Evolutionary conservation across 148 eudicot genomes (phyloP).

Genomic region (Persicaria maculosa): DNA sequence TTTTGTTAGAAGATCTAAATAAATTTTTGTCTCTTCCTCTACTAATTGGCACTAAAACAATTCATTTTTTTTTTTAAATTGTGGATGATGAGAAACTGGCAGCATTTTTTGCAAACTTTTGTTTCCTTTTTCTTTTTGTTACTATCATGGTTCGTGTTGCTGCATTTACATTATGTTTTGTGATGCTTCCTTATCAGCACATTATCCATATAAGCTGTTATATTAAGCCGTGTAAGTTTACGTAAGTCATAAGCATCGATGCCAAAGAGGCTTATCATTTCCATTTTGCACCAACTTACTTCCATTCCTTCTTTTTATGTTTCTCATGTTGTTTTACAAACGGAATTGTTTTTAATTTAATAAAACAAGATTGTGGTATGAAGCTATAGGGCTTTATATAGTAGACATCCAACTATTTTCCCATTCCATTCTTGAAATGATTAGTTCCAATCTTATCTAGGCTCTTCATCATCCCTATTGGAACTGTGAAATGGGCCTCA

Average conservation of each 20-base stretch:
- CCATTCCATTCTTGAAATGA: neutral
- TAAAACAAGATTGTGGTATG: neutral
- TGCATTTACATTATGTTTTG: too few relatives aligned
- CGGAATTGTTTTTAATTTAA: neutral
- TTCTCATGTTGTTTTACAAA: neutral
- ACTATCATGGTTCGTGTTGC: too few relatives aligned
- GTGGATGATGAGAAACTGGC: neutral
- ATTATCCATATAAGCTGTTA: too few relatives aligned
- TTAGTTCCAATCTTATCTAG: too few relatives aligned
- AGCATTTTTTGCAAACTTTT: neutral
- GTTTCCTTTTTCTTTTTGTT: too few relatives aligned
- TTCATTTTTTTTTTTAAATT: neutral
- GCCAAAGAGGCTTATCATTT: too few relatives aligned
- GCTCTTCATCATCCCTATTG: too few relatives aligned
- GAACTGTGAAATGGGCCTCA: too few relatives aligned
- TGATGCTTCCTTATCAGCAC: too few relatives aligned
- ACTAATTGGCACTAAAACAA: neutral
- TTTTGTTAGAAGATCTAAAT: neutral
- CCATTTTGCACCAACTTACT: neutral
- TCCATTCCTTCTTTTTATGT: neutral
- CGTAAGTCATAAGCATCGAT: too few relatives aligned
- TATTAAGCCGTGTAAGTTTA: too few relatives aligned
- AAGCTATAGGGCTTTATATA: neutral
- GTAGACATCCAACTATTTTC: neutral
- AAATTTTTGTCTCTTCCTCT: neutral